Evolutionary conservation across 2,329 filamentous ascomycete genomes (phyloP).

Genomic region (Colletotrichum sp.): DNA sequence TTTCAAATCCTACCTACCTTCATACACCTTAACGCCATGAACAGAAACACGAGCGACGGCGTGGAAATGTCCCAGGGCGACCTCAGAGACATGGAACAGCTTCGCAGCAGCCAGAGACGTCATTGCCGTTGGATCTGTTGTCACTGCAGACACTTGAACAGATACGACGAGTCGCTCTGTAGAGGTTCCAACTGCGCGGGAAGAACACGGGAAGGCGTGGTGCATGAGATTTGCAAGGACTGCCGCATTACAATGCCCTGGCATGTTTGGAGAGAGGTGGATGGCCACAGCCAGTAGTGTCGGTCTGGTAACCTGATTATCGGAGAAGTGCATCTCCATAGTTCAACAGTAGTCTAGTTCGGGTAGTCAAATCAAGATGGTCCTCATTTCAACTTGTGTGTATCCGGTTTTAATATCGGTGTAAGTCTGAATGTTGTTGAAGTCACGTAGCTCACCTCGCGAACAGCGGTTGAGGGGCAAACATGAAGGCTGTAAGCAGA

Average conservation of each 20-base stretch:
- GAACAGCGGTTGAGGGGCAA: not conserved
- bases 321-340: fast-evolving
- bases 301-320: fast-evolving
- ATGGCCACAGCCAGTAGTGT: not conserved
- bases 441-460: not conserved
- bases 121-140: not conserved
- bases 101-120: not conserved
- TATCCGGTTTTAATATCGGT: fast-evolving
- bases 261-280: not conserved
- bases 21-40: not conserved
- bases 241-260: not conserved
- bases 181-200: not conserved
- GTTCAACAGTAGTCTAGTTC: not conserved
- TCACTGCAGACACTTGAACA: not conserved
- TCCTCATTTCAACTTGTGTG: not conserved
- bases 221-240: not conserved
- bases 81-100: fast-evolving
- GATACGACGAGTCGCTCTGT: not conserved
- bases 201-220: not conserved
- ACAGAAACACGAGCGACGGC: not conserved
- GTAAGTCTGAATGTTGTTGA: not conserved
- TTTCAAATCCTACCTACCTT: not conserved
- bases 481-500: not conserved
- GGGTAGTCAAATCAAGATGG: not conserved
- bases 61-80: not conserved